phyloP scores from a whole-genome alignment of 257 asterid genomes.

The Ballota nigra region DNA sequence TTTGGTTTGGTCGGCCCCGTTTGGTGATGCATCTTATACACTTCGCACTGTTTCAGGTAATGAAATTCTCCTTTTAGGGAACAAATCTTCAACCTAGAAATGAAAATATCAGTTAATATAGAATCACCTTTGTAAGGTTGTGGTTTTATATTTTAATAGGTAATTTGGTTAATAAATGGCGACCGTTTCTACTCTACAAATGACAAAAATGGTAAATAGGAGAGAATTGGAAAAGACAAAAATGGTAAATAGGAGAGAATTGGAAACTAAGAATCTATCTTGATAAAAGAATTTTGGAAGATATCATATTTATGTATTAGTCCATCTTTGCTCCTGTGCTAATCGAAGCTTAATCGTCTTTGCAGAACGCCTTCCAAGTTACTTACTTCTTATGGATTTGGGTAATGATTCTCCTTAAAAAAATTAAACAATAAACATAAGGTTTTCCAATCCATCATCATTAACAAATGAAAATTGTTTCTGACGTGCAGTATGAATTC shows the following conservation, averaged over 20 bases:
- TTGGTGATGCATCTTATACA: slow-evolving; percentile 78
- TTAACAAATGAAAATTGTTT: not conserved
- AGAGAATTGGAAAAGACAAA: too few relatives aligned
- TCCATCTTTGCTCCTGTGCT: slow-evolving; percentile 12
- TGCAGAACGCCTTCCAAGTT: slow-evolving; percentile 88
- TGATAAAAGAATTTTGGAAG: not conserved
- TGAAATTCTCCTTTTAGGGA: not conserved
- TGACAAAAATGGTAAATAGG: too few relatives aligned
- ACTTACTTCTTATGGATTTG: slow-evolving; percentile 88
- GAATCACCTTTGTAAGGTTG: not conserved
- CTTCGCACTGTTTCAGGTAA: slow-evolving; percentile 86
- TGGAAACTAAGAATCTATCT: not conserved
- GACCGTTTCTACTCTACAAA: not conserved
- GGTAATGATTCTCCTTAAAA: slow-evolving; percentile 45
- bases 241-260: not conserved
- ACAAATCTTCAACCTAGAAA: not conserved
- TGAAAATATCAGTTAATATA: not conserved
- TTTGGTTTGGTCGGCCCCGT: slow-evolving; percentile 81
- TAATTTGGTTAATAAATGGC: not conserved
- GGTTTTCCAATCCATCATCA: not conserved
- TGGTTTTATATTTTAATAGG: not conserved
- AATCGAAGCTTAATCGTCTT: slow-evolving; percentile 8
- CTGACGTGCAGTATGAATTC: slow-evolving; percentile 63
- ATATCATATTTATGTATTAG: not conserved
- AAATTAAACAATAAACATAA: not conserved